Base-by-base conservation (phyloP, 1,139 yeast genomes). In the Scheffersomyces quercinus region DNA sequence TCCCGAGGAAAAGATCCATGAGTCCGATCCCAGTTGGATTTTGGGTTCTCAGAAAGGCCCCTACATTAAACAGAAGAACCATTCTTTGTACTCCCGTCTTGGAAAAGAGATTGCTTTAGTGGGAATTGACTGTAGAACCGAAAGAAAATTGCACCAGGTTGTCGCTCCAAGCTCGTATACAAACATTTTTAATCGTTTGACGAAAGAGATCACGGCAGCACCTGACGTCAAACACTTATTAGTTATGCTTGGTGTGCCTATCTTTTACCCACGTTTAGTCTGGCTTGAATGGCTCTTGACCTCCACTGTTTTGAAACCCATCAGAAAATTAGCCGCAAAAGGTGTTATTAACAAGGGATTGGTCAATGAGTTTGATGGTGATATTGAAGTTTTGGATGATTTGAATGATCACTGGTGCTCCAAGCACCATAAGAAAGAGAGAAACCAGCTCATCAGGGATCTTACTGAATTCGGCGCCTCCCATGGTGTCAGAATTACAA, bases 371-470 rank as follows among this genome's bases (percentile, higher is more conserved):
- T 91, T 90, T 59, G 97, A 90, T 58, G 97, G 97, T 2, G 82
- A 86, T 36, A 83, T 91, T 14, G 98, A 91, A 65, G 81, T 91
- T 13, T 75, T 91, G 52, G 98, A 93, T 59, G 98, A 91, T 61
- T 75, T 93, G 60, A 86, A 90, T 59, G 99, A 91, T 62, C 98
- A 93, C 65, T 91, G 98, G 98, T 90, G 97, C 64, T 86, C 97
- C 5, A 77, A 77, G 47, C 79, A 84, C 61, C 99, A 91, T 53
- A 88, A 88, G 61, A 65, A 68, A 42, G 97, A 88, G 64, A 76
- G 97, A 47, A 88, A 88, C 62, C 60, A 60, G 50, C 68, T 89
- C 40, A 67, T 88, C 37, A 70, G 72, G 41, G 68, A 71, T 42
- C 68, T 88, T 40, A 80, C 81, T 50, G 78, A 77, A 39, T 80